phyloP scores from a whole-genome alignment of 768 basidiomycete genomes.

The Leccinum uliginosum region DNA sequence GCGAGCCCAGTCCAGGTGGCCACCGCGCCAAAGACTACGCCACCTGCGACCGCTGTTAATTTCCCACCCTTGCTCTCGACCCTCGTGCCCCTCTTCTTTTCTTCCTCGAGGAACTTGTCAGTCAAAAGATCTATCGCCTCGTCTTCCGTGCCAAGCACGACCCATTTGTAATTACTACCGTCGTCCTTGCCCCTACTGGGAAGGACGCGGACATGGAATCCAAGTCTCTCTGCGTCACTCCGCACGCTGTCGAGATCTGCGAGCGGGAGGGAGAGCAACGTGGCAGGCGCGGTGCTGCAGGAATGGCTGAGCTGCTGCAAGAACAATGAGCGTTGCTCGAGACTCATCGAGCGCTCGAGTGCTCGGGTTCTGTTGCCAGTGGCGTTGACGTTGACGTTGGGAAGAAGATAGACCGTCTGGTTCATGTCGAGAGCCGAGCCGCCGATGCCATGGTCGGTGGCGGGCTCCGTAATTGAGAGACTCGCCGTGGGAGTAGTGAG shows the following conservation, averaged over 20 bases:
- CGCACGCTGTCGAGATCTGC: constrained; percentile 40
- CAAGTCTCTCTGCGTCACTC: constrained; percentile 38
- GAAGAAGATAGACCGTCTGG: constrained; percentile 24
- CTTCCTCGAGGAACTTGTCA: constrained; percentile 28
- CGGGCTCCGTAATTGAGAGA: constrained; percentile 22
- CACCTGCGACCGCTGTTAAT: constrained; percentile 49
- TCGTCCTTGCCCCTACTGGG: constrained; percentile 16
- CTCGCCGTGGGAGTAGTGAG: constrained; percentile 46
- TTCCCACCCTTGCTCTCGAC: constrained; percentile 18
- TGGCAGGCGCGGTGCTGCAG: constrained; percentile 38
- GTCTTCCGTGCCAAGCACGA: constrained; percentile 53
- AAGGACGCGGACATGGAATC: constrained; percentile 42
- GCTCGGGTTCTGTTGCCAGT: constrained; percentile 21
- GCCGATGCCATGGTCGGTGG: constrained; percentile 33
- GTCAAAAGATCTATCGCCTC: constrained; percentile 37
- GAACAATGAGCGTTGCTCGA: constrained; percentile 49
- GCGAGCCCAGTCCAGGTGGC: constrained; percentile 59
- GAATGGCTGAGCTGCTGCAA: constrained; percentile 39
- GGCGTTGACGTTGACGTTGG: constrained; percentile 7
- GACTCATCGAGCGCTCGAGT: constrained; percentile 47
- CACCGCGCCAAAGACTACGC: constrained; percentile 57
- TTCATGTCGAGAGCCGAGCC: constrained; percentile 21
- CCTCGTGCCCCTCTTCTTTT: constrained; percentile 19
- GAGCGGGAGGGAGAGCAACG: constrained; percentile 45
- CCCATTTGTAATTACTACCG: constrained; percentile 33